Conservation (phyloP, 306 rosid genomes). For the Spatholobus suberectus region DNA sequence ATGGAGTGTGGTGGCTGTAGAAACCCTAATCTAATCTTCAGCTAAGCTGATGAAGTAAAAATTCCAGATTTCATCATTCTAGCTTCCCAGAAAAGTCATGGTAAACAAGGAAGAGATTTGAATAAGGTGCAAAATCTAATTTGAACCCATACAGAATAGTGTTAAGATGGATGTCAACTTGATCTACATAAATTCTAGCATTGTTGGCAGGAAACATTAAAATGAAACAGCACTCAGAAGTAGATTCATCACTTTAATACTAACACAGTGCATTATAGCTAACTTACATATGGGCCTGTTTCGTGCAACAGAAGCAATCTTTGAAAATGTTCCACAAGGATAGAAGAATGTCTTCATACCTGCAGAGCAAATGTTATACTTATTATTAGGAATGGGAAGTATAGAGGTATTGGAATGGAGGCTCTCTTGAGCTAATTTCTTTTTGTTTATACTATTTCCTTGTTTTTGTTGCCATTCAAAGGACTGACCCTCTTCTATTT, state of each 20-base stretch:
- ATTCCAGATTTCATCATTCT: background rate
- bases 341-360: slow-evolving; percentile 89
- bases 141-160: slow-evolving; percentile 6
- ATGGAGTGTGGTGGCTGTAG: background rate
- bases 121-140: slow-evolving; percentile 5
- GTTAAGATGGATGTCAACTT: slow-evolving; percentile 6
- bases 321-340: slow-evolving; percentile 96
- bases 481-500: background rate
- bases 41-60: background rate
- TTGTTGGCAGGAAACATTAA: slow-evolving; percentile 32
- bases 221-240: background rate
- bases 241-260: slow-evolving; percentile 29
- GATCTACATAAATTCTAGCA: slow-evolving; percentile 34
- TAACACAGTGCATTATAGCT: slow-evolving; percentile 3
- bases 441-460: background rate
- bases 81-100: slow-evolving; percentile 17
- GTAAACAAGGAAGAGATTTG: slow-evolving; percentile 13
- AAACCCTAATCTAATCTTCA: background rate
- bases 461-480: slow-evolving; percentile 1
- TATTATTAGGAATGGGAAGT: slow-evolving; percentile 29
- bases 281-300: slow-evolving; percentile 92
- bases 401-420: background rate
- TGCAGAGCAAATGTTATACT: slow-evolving; percentile 45
- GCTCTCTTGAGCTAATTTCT: background rate
- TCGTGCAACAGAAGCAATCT: slow-evolving; percentile 84